Evolutionary conservation across 1,284 basidiomycete genomes (phyloP), one percentile per base, ranked within the genome.

Genomic region (Cryptococcus neoformans): DNA sequence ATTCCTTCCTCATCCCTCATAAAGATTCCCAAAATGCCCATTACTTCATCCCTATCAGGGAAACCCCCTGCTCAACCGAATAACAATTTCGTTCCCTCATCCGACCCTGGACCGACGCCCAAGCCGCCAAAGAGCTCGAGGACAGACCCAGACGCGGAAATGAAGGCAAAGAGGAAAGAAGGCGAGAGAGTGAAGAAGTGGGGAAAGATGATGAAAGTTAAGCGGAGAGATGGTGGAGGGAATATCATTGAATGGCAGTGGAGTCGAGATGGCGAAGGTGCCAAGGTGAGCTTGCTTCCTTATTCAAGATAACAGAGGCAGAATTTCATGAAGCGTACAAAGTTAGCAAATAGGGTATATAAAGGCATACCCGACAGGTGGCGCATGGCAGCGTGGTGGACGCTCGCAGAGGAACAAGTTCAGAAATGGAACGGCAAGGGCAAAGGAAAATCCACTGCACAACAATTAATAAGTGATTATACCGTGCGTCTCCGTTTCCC

Each of bases 281-380:
- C 62, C 85, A 92, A 78, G 62, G 60, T 82, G 17, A 21, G 21
- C 21, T 21, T 21, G 21, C 21, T 21, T 21, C 21, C 21, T 21
- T 21, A 21, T 21, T 21, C 21, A 21, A 21, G 21, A 21, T 21
- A 21, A 21, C 21, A 21, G 21, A 21, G 21, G 21, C 21, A 21
- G 21, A 21, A 21, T 21, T 21, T 21, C 21, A 21, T 21, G 21
- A 21, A 21, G 21, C 21, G 21, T 21, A 73, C 62, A 85, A 92
- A 78, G 62, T 60, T 82, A 17, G 82, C 86, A 44, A 80, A 84
- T 62, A 83, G 95, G 40, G 84, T 89, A 49, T 98, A 90, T 81
- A 99, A 99, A 75, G 96, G 95, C 51, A 86, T 99, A 28, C 96
- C 95, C 0, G 95, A 99, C 76, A 84, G 92, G 46, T 99, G 96